phyloP scores from a whole-genome alignment of 2,329 filamentous ascomycete species.

The Chrysosporium queenslandicum region DNA sequence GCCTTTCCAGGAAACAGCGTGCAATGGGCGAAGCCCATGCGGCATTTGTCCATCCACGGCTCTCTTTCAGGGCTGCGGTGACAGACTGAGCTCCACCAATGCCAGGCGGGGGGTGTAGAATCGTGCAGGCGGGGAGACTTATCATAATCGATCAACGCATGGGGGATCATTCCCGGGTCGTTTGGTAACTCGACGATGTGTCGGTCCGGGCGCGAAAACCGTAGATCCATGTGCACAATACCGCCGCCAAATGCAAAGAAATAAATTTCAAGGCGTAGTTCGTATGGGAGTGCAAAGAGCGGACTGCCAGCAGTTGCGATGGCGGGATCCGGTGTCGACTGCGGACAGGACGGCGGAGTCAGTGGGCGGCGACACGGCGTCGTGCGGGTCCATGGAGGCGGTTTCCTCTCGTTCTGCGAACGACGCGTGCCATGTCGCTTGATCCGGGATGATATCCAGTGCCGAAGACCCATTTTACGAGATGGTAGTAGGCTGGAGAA shows the following conservation, averaged over 20 bases:
- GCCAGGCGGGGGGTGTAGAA: background rate
- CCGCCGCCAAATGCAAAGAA: background rate
- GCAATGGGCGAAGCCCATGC: background rate
- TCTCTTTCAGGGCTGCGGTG: background rate
- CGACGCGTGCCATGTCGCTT: too few relatives aligned
- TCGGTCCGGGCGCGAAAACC: background rate
- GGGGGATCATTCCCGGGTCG: background rate
- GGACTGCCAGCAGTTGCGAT: too few relatives aligned
- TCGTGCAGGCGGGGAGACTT: too few relatives aligned
- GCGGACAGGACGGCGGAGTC: too few relatives aligned
- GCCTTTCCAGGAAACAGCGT: background rate
- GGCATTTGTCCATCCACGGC: background rate
- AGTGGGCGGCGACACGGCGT: too few relatives aligned
- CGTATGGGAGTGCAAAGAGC: background rate
- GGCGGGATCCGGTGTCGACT: too few relatives aligned
- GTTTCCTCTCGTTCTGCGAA: too few relatives aligned
- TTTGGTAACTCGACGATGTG: background rate
- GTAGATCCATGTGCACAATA: background rate
- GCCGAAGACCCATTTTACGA: too few relatives aligned
- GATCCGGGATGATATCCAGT: too few relatives aligned
- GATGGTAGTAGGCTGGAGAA: too few relatives aligned
- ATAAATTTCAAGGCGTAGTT: background rate
- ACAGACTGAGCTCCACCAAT: background rate
- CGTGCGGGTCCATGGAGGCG: too few relatives aligned
- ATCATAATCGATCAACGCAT: too few relatives aligned